phyloP scores from a whole-genome alignment of 257 asterid genomes.

The Ocimum tenuiflorum region DNA sequence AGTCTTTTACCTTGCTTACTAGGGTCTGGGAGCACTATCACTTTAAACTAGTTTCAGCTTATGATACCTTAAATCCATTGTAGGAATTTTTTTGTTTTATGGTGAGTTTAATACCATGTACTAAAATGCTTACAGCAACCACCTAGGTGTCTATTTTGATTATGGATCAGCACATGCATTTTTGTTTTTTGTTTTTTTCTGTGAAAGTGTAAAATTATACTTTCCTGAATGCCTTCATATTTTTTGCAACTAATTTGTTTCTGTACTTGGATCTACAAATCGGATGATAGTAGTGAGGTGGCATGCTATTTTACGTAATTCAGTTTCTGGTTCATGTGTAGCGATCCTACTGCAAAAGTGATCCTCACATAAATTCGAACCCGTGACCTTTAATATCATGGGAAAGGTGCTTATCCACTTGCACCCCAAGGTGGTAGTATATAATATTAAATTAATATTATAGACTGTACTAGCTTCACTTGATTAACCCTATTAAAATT shows the following conservation, averaged over 20 bases:
- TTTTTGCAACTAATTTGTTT: not conserved
- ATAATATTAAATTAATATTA: too few species aligned
- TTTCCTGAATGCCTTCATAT: not conserved
- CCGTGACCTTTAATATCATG: too few species aligned
- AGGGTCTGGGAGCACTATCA: not conserved
- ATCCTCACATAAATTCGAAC: too few species aligned
- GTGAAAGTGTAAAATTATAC: not conserved
- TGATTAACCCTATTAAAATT: too few species aligned
- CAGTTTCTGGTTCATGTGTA: too few species aligned
- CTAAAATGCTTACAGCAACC: not conserved
- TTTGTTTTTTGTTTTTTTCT: too few species aligned
- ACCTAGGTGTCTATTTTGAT: too few species aligned
- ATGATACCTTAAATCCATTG: not conserved
- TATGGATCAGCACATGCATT: not conserved
- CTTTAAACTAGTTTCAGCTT: not conserved
- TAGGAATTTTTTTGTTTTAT: not conserved
- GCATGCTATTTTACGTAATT: not conserved
- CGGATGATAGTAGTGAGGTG: not conserved
- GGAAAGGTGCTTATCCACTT: too few species aligned
- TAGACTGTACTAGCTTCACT: too few species aligned
- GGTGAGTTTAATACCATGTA: not conserved
- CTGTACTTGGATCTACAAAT: not conserved
- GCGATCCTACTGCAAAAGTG: too few species aligned
- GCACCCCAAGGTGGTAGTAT: too few species aligned
- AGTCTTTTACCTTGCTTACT: not conserved